Base-by-base conservation (phyloP, 2,329 filamentous ascomycete genomes). In the Bipolaris sorokiniana region DNA sequence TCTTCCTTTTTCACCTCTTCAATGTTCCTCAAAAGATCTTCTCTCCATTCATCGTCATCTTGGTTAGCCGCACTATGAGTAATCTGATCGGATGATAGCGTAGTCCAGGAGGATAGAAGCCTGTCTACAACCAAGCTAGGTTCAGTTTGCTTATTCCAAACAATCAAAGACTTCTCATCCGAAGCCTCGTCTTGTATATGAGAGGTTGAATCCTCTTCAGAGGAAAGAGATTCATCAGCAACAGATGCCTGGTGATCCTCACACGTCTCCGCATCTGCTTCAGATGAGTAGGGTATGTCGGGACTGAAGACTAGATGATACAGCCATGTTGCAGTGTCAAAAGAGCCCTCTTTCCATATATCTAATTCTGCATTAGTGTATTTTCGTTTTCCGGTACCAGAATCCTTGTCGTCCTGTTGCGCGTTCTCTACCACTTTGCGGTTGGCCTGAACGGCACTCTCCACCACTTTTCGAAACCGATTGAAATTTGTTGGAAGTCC, bases 311-410 rank as follows among this genome's bases (percentile, higher is more conserved):
- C 62, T 23, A 66, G 51, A 31, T 60, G 55, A 51, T 63, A 68
- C 6, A 68, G 56, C 65, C 65, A 68, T 3, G 65, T 62, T 22
- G 65, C 65, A 9, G 65, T 66, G 18, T 67, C 60, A 15, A 57
- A 56, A 15, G 58, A 59, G 16, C 46, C 62, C 15, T 54, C 47
- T 22, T 61, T 54, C 51, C 56, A 67, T 26, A 61, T 7, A 31
- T 59, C 46, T 9, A 68, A 6, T 15, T 57, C 50, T 6, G 38
- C 46, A n/a, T 59, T 46, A 23, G 40, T 46, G 10, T 53, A 31
- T 13, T 15, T 46, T 31, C 31, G 31, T 22, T 54, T 52, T 41
- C 23, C 50, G 4, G 52, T 54, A 6, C 47, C 22, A 3, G 42
- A 46, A 2, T 58, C 23, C 16, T 50, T 51, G 7, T 58, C 54